These are phyloP conservation scores for Cronartium quercuum DNA, from an alignment of 1,284 basidiomycete species.

Conservation along the genomic window DNA sequence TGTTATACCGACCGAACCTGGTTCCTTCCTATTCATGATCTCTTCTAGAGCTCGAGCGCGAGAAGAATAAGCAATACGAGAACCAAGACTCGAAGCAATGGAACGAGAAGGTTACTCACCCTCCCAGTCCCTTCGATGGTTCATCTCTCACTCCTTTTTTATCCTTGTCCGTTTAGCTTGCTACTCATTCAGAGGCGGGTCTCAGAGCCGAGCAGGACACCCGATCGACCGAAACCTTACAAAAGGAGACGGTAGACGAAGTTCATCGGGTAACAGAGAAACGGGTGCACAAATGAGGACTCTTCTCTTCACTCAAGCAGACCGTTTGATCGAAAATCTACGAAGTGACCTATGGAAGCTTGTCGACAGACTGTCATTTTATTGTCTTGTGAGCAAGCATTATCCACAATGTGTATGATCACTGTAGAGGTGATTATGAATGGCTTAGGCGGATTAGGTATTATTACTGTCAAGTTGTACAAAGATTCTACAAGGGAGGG, in stretches of 20 bases:
- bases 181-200: slow-evolving; percentile 25
- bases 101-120: slow-evolving; percentile 11
- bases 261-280: not conserved
- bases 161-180: not conserved
- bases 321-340: no score
- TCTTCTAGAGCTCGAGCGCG: slow-evolving; percentile 4
- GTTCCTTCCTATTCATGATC: not conserved
- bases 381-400: no score
- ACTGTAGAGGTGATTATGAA: no score
- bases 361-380: no score
- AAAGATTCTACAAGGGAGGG: no score
- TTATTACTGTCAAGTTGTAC: no score
- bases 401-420: no score
- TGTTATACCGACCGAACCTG: not conserved
- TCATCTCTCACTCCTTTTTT: not conserved
- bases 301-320: no score
- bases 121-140: no score
- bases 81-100: slow-evolving; percentile 9
- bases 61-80: not conserved
- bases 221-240: not conserved
- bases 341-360: no score
- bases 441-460: no score
- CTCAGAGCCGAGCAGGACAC: slow-evolving; percentile 27
- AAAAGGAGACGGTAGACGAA: slow-evolving; percentile 13
- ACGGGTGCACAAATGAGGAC: no score